phyloP scores from a whole-genome alignment of 257 asterid genomes.

The Nicotiana knightiana region DNA sequence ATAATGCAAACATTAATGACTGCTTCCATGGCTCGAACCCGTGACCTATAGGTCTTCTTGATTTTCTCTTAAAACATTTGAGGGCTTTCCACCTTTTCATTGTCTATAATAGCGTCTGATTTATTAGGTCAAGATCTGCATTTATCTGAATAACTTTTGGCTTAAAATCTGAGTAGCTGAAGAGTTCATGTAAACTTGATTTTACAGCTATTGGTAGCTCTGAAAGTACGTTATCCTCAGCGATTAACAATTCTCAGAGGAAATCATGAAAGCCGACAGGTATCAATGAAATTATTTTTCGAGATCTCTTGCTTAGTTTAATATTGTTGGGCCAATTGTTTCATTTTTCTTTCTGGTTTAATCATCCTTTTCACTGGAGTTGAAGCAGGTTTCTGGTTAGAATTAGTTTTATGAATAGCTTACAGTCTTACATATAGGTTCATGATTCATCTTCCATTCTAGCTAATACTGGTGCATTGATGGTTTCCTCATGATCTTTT shows the following conservation, averaged over 20 bases:
- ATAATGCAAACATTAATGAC: too few species aligned
- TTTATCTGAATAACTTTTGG: background rate
- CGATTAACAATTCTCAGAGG: slow-evolving; percentile 37
- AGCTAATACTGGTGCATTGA: background rate
- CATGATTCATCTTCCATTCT: background rate
- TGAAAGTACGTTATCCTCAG: slow-evolving; percentile 58
- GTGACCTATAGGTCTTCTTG: too few species aligned
- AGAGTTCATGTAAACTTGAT: background rate
- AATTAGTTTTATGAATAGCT: background rate
- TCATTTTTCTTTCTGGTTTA: background rate
- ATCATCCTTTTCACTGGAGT: background rate
- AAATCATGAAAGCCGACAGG: slow-evolving; percentile 26
- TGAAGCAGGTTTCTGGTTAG: background rate
- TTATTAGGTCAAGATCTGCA: background rate
- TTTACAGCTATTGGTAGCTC: slow-evolving; percentile 56
- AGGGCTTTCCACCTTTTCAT: background rate
- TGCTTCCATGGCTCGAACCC: too few species aligned
- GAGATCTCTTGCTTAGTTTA: background rate
- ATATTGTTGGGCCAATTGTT: background rate
- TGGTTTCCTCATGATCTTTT: background rate
- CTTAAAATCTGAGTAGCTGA: background rate
- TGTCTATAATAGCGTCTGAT: background rate
- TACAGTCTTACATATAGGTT: background rate
- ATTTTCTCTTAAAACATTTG: background rate
- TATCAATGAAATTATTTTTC: background rate